Evolutionary conservation across 805 yeast genomes (phyloP), one percentile per base, ranked within the genome.

Genomic region (Groenewaldozyma salmanticensis): DNA sequence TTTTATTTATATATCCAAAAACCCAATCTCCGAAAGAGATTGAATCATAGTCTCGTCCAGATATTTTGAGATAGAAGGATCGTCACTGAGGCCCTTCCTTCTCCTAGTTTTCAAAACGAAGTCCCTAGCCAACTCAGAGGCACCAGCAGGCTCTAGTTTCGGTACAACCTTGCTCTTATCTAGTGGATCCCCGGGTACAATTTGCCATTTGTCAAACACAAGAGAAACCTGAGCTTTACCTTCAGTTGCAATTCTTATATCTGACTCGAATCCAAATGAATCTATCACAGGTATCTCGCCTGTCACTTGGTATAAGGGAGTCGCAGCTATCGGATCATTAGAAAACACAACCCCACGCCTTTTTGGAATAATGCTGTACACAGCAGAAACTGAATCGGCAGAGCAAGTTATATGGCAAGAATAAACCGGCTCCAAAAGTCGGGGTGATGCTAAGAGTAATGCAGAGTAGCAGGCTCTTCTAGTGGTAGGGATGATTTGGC

Each of bases 131-230:
- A 88, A 62, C 2, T 82, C 77, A 6, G 65, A 65, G 0, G 68
- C 61, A 4, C 81, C 79, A 1, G 92, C 95, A 0, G 95, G 84
- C 50, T 76, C 77, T 56, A 90, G 66, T 33, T 78, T 70, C 4
- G 87, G 86, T 31, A 86, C 70, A 37, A 61, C 64, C 15, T 74
- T 72, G 24, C 74, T 71, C 18, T 64, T 62, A 57, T 90, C 95
- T 52, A 90, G 54, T 5, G 96, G 97, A 62, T 90, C 86, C 0
- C 98, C 98, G 1, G 95, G 95, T 1, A 84, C 94, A 2, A 67
- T 59, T 17, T 73, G 71, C 95, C 96, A 92, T 42, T 69, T 71
- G 42, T 70, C 70, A 59, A 84, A 85, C 37, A 71, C 71, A 46
- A 81, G 56, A 36, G 74, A 74, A 35, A 86, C 75, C 67, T 75